Percentiles rank a stretch among this genome's conserved stretches.
phyloP scores from a whole-genome alignment of 306 rosid genomes.

The Morella rubra region DNA sequence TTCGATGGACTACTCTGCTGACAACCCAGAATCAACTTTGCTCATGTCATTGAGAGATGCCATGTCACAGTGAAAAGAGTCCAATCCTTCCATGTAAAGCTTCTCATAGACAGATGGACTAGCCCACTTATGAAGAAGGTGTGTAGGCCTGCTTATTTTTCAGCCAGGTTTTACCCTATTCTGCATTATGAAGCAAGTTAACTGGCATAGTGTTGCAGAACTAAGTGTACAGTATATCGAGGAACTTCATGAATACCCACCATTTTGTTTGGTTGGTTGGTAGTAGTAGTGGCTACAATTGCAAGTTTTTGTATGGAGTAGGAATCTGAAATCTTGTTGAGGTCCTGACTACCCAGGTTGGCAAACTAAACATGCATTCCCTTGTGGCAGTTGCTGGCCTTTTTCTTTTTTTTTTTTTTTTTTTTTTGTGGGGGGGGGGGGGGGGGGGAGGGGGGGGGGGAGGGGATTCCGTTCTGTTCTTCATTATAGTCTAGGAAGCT shows the following conservation, averaged over 20 bases:
- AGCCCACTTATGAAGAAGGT: slow-evolving; percentile 24
- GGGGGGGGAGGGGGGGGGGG: no score
- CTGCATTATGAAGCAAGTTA: slow-evolving; percentile 18
- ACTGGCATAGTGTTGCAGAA: slow-evolving; percentile 31
- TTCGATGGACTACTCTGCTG: slow-evolving; percentile 39
- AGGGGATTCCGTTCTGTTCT: neutral
- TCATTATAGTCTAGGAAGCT: slow-evolving; percentile 11
- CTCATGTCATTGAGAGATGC: slow-evolving; percentile 34
- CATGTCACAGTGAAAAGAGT: slow-evolving; percentile 33
- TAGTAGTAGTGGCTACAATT: slow-evolving; percentile 24
- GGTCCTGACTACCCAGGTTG: slow-evolving; percentile 53
- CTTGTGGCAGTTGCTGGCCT: slow-evolving; percentile 50
- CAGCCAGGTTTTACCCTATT: slow-evolving; percentile 38
- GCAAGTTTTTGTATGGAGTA: slow-evolving; percentile 32
- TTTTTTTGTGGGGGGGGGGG: slow-evolving; percentile 2
- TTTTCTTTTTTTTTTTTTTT: slow-evolving; percentile 13
- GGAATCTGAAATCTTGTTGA: slow-evolving; percentile 25
- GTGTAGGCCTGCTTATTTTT: slow-evolving; percentile 47
- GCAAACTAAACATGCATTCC: slow-evolving; percentile 39
- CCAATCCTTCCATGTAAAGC: slow-evolving; percentile 29
- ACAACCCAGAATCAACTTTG: slow-evolving; percentile 26
- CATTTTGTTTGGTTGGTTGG: slow-evolving; percentile 27
- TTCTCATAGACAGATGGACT: slow-evolving; percentile 26
- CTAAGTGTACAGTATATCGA: slow-evolving; percentile 36
- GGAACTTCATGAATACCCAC: slow-evolving; percentile 27